Percentiles rank a stretch among this genome's conserved stretches.
These are phyloP conservation scores for Acmispon strigosus DNA, from an alignment of 306 rosid species.

Conservation along the genomic window DNA sequence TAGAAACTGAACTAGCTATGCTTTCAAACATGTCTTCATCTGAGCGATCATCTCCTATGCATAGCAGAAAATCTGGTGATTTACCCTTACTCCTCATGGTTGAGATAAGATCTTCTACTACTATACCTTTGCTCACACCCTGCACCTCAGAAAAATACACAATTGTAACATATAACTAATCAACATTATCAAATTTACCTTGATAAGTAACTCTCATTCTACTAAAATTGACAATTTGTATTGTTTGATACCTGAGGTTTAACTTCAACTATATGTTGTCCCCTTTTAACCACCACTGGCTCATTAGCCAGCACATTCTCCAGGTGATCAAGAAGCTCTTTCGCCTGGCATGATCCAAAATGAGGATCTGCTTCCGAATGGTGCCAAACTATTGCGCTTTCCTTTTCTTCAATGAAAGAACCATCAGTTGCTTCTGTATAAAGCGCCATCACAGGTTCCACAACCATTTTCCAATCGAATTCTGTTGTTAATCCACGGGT, in stretches of 20 bases:
- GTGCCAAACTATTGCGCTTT: slow-evolving; percentile 77
- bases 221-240: not conserved
- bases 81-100: slow-evolving; percentile 34
- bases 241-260: slow-evolving; percentile 57
- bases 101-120: slow-evolving; percentile 55
- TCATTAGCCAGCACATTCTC: slow-evolving; percentile 71
- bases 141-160: slow-evolving; percentile 15
- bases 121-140: slow-evolving; percentile 75
- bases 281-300: slow-evolving; percentile 68
- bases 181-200: not conserved
- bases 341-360: slow-evolving; percentile 62
- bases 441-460: slow-evolving; percentile 61
- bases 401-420: slow-evolving; percentile 67
- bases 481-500: slow-evolving; percentile 38
- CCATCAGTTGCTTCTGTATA: slow-evolving; percentile 80
- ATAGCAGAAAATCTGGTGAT: slow-evolving; percentile 60
- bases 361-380: slow-evolving; percentile 60
- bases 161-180: not conserved
- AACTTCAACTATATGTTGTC: slow-evolving; percentile 69
- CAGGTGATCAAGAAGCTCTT: slow-evolving; percentile 73
- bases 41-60: slow-evolving; percentile 72
- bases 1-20: slow-evolving; percentile 30
- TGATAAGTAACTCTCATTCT: not conserved
- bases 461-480: slow-evolving; percentile 55
- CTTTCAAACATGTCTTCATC: slow-evolving; percentile 73